Evolutionary conservation across 352 stramenopile species (phyloP), one percentile per base, ranked within the genome.

Genomic region (Pythium phragmitis): DNA sequence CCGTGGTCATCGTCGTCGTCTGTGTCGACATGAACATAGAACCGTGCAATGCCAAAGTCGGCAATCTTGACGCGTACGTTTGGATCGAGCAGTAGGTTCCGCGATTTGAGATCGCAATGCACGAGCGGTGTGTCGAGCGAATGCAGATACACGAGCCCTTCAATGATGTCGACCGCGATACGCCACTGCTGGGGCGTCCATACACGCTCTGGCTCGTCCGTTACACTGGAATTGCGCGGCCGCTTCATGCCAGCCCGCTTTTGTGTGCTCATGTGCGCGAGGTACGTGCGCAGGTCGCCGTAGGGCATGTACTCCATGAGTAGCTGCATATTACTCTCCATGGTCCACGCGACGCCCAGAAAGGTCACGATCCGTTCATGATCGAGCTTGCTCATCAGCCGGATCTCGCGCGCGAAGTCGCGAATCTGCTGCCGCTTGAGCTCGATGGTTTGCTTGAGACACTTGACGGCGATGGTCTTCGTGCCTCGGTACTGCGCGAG

Each of bases 51-150:
- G 0, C 82, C 81, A 63, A 93, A 94, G 48, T 91, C 85, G 2
- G 71, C 76, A 3, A 94, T 68, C 56, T 92, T 94, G 28, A 83
- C 85, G 0, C 71, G 79, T 39, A 73, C 76, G 16, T 83, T 71
- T 8, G 67, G 73, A 57, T 85, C 72, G 9, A 94, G 60, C 7
- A 91, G 59, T 2, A 94, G 72, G 39, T 90, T 91, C 2, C 79
- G 72, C 0, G 82, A 92, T 45, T 87, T 89, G 19, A 94, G 62
- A 50, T 91, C 81, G 3, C 85, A 79, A 52, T 94, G 81, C 3
- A 94, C 68, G 59, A 92, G 67, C 1, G 80, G 70, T 7, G 76
- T 64, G 0, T 72, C 60, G 11, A 83, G 76, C 0, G 80, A 83
- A 60, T 94, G 86, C 46, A 89, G 71, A 36, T 88, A 91, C 6